Conservation (phyloP, 805 yeast genomes). For the Candida fluviatilis region DNA sequence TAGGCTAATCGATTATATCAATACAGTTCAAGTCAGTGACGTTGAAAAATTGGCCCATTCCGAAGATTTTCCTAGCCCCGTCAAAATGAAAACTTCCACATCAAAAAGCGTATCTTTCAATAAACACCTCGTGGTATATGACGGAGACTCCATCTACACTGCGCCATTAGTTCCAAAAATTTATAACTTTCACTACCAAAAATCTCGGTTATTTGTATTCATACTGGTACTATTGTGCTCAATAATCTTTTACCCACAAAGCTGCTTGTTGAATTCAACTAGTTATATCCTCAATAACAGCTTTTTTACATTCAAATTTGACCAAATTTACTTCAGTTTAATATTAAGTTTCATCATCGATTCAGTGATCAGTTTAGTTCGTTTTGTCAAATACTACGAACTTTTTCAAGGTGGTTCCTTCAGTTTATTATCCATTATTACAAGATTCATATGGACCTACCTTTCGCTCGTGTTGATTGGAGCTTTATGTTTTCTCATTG, state of each 20-base stretch:
- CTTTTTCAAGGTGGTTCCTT: constrained; percentile 6
- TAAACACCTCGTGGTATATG: neutral
- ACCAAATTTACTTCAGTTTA: constrained; percentile 20
- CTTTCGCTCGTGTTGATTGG: constrained; percentile 13
- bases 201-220: neutral
- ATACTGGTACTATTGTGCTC: neutral
- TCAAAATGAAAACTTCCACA: no score
- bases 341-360: constrained; percentile 12
- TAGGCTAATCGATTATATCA: constrained; percentile 14
- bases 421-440: no score
- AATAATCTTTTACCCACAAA: constrained; percentile 9
- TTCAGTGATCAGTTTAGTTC: constrained; percentile 9
- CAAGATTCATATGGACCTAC: constrained; percentile 21
- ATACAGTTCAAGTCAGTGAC: constrained; percentile 1
- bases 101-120: neutral
- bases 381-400: constrained; percentile 12
- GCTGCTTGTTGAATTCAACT: constrained; percentile 16
- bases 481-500: constrained; percentile 10
- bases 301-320: constrained; percentile 16
- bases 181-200: neutral
- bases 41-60: neutral
- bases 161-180: neutral
- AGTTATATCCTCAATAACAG: constrained; percentile 11
- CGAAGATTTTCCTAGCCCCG: no score
- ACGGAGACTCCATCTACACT: neutral